Evolutionary conservation across 306 rosid species (phyloP).

Genomic region (Vicia faba): DNA sequence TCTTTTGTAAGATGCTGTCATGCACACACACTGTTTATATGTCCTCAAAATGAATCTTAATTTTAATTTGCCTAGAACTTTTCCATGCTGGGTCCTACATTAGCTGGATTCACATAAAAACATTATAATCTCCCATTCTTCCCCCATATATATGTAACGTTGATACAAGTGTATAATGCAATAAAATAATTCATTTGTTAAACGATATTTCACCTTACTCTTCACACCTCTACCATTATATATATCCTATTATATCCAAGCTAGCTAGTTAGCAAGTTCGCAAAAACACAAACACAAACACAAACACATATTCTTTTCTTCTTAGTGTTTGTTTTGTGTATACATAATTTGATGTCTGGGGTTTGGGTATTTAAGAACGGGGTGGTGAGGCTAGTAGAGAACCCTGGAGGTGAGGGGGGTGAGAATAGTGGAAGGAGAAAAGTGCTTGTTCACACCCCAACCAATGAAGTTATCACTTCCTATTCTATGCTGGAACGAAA

Average conservation of each 20-base stretch:
- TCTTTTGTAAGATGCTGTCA: neutral
- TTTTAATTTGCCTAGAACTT: neutral
- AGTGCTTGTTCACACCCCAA: constrained; percentile 68
- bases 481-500: constrained; percentile 61
- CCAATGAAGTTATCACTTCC: constrained; percentile 65
- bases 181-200: constrained; percentile 7
- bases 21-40: neutral
- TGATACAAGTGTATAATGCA: neutral
- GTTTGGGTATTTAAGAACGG: constrained; percentile 96
- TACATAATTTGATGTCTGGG: constrained; percentile 60
- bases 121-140: constrained; percentile 31
- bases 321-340: neutral
- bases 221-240: neutral
- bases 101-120: constrained; percentile 46
- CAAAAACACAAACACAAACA: constrained; percentile 5
- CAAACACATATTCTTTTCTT: neutral
- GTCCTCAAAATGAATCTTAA: constrained; percentile 12
- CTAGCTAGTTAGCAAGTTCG: neutral
- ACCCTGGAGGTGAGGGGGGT: constrained; percentile 52
- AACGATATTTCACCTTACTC: neutral
- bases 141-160: neutral
- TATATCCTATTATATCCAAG: neutral
- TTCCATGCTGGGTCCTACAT: constrained; percentile 38
- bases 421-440: constrained; percentile 42
- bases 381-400: constrained; percentile 82